phyloP scores from a whole-genome alignment of 1,284 basidiomycete species.

The Ganoderma boninense region DNA sequence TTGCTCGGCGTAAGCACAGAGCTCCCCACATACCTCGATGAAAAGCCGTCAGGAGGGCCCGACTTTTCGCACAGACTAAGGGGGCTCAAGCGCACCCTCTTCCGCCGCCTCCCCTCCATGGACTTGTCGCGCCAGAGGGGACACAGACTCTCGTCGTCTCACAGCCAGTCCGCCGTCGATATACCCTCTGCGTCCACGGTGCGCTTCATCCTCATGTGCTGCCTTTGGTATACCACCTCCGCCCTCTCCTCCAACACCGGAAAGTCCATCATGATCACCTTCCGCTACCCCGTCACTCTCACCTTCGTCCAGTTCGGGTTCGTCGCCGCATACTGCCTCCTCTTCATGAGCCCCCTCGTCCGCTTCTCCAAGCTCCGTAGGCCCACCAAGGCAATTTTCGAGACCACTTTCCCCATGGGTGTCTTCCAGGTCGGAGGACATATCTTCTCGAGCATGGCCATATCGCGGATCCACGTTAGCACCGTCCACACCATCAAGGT shows the following conservation, averaged over 20 bases:
- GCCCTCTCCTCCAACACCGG: slow-evolving; percentile 91
- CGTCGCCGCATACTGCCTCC: slow-evolving; percentile 85
- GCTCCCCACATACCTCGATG: slow-evolving; percentile 31
- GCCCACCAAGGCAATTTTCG: slow-evolving; percentile 79
- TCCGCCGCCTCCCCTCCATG: slow-evolving; percentile 31
- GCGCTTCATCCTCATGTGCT: slow-evolving; percentile 73
- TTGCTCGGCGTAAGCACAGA: slow-evolving; percentile 30
- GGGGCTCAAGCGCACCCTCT: slow-evolving; percentile 32
- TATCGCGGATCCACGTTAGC: slow-evolving; percentile 94
- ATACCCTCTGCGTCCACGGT: slow-evolving; percentile 43
- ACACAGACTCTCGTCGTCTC: slow-evolving; percentile 20
- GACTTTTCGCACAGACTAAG: slow-evolving; percentile 28
- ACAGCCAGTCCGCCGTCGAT: slow-evolving; percentile 14
- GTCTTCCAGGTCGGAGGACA: slow-evolving; percentile 97
- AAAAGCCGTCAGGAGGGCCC: slow-evolving; percentile 32
- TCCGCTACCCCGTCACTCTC: slow-evolving; percentile 89
- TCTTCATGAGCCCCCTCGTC: slow-evolving; percentile 80
- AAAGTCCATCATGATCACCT: slow-evolving; percentile 87
- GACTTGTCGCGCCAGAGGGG: slow-evolving; percentile 27
- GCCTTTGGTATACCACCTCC: slow-evolving; percentile 85
- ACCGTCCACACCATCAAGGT: slow-evolving; percentile 99
- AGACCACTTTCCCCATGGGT: slow-evolving; percentile 90
- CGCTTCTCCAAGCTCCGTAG: slow-evolving; percentile 71
- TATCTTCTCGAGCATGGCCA: slow-evolving; percentile 96
- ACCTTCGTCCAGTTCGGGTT: slow-evolving; percentile 99